Evolutionary conservation across 139 green algal genomes (phyloP), one percentile per base, ranked within the genome.

Genomic region (Monoraphidium neglectum): DNA sequence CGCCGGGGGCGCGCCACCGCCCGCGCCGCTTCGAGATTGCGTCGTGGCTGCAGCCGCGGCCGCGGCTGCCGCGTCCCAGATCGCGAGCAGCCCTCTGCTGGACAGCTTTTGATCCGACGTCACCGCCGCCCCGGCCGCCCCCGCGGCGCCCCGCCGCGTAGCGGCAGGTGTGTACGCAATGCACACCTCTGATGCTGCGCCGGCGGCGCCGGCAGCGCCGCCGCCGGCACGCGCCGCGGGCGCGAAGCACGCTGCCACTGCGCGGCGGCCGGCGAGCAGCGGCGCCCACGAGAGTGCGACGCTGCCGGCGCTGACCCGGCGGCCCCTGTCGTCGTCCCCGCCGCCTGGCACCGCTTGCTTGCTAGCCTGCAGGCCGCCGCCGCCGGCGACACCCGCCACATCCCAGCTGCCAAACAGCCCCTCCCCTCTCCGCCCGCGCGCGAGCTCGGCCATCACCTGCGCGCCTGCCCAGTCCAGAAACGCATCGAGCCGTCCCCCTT

Each of bases 391-490:
- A 65, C 47, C 12, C 26, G 43, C 35, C 38, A 26, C 63, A 23
- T 37, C 51, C 69, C 63, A 46, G 43, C 18, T 6, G 43, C n/a
- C 8, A 67, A 56, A 16, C 38, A 33, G 63, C 36, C 35, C 24
- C 54, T 66, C 15, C 70, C 10, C 24, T 36, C 33, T 61, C 36
- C 54, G 70, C 70, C 47, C 24, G 24, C 36, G 70, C 70, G 35
- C 80, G 33, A 89, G 59, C 18, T 77, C 80, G 36, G 65, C 77
- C 70, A 89, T 43, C 74, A 89, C 57, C 24, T 81, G 13, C 16
- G 84, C 81, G 1, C 77, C 80, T 5, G 84, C 84, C 84, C 81
- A 87, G 12, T 63, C 77, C 60, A 89, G 72, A 43, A 89, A 89
- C 0, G 57, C 33, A 21, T 57, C 49, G 38, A 89, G 77, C 74